A percentile compares a stretch with the other conserved stretches of the same genome.
phyloP scores from a whole-genome alignment of 345 rosid genomes.

The Euphorbia lathyris region DNA sequence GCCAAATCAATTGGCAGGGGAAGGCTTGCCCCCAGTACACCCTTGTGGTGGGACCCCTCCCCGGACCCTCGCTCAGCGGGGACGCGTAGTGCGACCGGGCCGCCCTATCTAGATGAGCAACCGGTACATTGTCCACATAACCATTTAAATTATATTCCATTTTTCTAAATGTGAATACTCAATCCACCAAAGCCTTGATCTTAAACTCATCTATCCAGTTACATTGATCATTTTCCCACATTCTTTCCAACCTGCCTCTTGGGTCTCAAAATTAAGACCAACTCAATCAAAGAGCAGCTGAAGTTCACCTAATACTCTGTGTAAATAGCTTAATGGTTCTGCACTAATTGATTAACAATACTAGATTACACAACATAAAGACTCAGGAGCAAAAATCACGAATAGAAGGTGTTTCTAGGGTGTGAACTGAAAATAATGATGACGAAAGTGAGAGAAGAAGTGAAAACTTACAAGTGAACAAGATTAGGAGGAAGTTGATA shows the following conservation, averaged over 20 bases:
- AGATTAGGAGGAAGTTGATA: constrained; percentile 89
- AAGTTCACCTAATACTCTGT: not conserved
- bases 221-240: not conserved
- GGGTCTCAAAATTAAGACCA: not conserved
- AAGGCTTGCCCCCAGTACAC: no score
- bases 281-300: not conserved
- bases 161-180: not conserved
- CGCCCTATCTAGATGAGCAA: not conserved
- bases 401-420: no score
- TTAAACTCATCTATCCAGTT: not conserved
- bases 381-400: no score
- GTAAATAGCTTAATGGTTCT: not conserved
- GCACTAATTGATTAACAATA: not conserved
- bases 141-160: not conserved
- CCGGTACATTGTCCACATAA: not conserved
- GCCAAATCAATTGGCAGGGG: no score
- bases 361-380: not conserved
- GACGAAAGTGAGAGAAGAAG: not conserved
- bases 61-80: no score
- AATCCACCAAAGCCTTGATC: not conserved
- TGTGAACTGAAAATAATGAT: no score
- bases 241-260: no score
- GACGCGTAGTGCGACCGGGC: no score
- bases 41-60: no score
- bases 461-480: constrained; percentile 49